Percentiles rank a stretch among this genome's conserved stretches.
Conservation (phyloP, 768 basidiomycete genomes). For the Clavulina sp. region DNA sequence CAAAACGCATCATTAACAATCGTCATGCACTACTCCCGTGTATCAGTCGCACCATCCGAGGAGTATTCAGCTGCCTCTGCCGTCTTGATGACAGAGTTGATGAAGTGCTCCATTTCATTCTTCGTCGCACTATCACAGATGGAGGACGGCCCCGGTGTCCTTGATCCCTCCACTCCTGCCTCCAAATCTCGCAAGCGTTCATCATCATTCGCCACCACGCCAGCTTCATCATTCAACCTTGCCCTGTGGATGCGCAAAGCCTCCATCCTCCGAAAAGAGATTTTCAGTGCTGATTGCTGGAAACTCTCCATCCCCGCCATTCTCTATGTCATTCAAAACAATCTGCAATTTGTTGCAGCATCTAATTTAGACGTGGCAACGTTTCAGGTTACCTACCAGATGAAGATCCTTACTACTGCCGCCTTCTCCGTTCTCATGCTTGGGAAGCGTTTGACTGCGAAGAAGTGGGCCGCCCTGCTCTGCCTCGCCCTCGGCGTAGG, state of each 20-base stretch:
- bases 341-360: slow-evolving; percentile 87
- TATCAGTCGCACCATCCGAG: slow-evolving; percentile 52
- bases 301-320: slow-evolving; percentile 94
- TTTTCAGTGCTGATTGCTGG: slow-evolving; percentile 89
- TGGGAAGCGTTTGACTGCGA: slow-evolving; percentile 49
- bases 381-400: slow-evolving; percentile 93
- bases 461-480: slow-evolving; percentile 73
- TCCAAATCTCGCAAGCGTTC: slow-evolving; percentile 6
- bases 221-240: not conserved
- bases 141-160: slow-evolving; percentile 18
- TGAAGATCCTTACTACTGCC: slow-evolving; percentile 93
- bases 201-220: slow-evolving; percentile 5
- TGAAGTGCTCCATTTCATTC: slow-evolving; percentile 81
- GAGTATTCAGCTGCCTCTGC: slow-evolving; percentile 88
- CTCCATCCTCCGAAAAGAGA: slow-evolving; percentile 41
- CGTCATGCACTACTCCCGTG: slow-evolving; percentile 93
- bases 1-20: slow-evolving; percentile 85
- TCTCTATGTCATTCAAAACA: slow-evolving; percentile 90
- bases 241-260: slow-evolving; percentile 21
- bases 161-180: slow-evolving; percentile 15
- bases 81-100: slow-evolving; percentile 82
- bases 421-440: slow-evolving; percentile 73
- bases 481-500: slow-evolving; percentile 80
- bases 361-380: slow-evolving; percentile 89
- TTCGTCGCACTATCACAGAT: slow-evolving; percentile 51